Evolutionary conservation across 192 early-diverging fungal genomes (phyloP), one percentile per base, ranked within the genome.

Genomic region (Jimgerdemannia flammicorona): DNA sequence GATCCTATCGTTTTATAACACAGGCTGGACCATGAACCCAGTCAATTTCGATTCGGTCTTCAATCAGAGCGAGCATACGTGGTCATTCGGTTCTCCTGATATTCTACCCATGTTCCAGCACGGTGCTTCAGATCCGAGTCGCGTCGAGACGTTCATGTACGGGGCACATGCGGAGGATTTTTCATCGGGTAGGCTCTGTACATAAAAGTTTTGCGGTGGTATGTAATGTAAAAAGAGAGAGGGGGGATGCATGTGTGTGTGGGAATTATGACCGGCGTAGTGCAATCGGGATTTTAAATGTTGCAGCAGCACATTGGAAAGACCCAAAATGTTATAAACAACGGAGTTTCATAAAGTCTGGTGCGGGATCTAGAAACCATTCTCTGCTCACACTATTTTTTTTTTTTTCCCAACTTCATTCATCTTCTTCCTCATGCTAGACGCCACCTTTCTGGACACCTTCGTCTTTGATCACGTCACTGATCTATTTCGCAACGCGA

Each of bases 11-110:
- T 18, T 65, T 65, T 65, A 19, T 59, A 64, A 44, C 43, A 41
- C 43, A 94, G 93, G 96, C 8, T 98, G 97, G 97, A 94, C 95
- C 80, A 94, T 92, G 90, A 98, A 97, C 81, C 96, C 96, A 3
- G 96, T 98, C 49, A 92, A 97, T 81, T 98, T 97, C 81, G 97
- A 98, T 78, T 96, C 95, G 3, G 88, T 96, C 20, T 98, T 98
- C 83, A 98, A 98, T 85, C 87, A 97, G 81, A 93, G 90, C 69
- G 80, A 90, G 67, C 93, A 98, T 80, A 97, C 97, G 0, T 98
- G 96, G 96, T 97, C 96, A 17, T 98, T 97, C 84, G 97, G 97
- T 29, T 96, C 95, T 67, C 97, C 97, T 19, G 97, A 98, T 80
- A 98, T 98, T 75, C 82, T 98, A 69, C 95, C 95, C 43, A 98